phyloP scores from a whole-genome alignment of 805 yeast species.

The Candida khao-thaluensis region DNA sequence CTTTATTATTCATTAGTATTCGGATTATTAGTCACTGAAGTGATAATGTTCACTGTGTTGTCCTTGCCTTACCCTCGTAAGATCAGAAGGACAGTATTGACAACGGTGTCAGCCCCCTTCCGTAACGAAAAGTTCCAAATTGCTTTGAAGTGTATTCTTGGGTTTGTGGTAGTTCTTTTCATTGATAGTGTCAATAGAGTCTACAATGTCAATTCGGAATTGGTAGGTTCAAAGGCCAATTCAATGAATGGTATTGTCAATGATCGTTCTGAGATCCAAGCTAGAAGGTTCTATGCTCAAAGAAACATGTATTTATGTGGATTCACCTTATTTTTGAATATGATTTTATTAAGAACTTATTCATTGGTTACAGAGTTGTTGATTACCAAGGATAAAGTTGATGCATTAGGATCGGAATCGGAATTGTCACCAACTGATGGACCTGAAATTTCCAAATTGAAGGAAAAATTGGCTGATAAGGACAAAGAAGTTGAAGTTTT shows the following conservation, averaged over 20 bases:
- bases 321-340: conserved; percentile 84
- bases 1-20: conserved; percentile 57
- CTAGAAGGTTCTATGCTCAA: conserved; percentile 92
- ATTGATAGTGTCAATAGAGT: conserved; percentile 87
- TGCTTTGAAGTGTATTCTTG: conserved; percentile 76
- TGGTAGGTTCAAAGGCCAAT: conserved; percentile 29
- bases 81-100: conserved; percentile 65
- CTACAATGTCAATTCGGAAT: conserved; percentile 62
- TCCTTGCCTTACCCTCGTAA: conserved; percentile 84
- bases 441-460: conserved; percentile 46
- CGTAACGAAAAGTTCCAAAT: conserved; percentile 69
- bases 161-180: conserved; percentile 80
- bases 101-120: conserved; percentile 65
- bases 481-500: conserved; percentile 65
- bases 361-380: conserved; percentile 73
- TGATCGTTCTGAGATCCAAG: conserved; percentile 81
- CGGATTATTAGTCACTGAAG: conserved; percentile 72
- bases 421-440: conserved; percentile 22
- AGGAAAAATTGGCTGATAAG: conserved; percentile 48
- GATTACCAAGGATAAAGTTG: conserved; percentile 59
- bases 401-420: conserved; percentile 22
- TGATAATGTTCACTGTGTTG: conserved; percentile 72
- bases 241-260: conserved; percentile 28
- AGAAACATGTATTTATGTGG: conserved; percentile 96
- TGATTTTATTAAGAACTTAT: conserved; percentile 83